A percentile compares a stretch with the other conserved stretches of the same genome.
phyloP scores from a whole-genome alignment of 140 eudicot genomes.

The Anethum foeniculum region DNA sequence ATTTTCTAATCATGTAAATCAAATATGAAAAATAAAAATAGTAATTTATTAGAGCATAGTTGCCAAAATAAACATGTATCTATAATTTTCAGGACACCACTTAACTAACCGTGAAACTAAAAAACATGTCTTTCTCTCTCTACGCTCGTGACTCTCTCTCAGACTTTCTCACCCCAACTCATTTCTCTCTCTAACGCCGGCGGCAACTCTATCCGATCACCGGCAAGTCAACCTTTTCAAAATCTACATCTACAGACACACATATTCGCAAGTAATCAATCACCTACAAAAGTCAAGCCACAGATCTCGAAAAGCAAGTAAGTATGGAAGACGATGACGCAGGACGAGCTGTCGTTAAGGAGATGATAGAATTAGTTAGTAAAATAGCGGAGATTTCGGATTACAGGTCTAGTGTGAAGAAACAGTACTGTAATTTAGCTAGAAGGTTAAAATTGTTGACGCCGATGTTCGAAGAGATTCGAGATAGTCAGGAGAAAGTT shows the following conservation, averaged over 20 bases:
- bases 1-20: no score
- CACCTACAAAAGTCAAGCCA: background rate
- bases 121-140: background rate
- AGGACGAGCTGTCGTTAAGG: conserved; percentile 31
- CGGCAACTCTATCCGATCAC: background rate
- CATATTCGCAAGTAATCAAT: background rate
- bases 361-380: conserved; percentile 44
- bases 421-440: conserved; percentile 60
- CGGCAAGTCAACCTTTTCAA: background rate
- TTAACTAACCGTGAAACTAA: background rate
- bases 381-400: conserved; percentile 58
- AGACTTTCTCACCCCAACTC: background rate
- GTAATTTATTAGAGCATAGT: background rate
- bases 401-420: conserved; percentile 50
- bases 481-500: conserved; percentile 46
- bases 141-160: background rate
- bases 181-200: background rate
- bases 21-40: no score
- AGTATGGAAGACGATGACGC: conserved; percentile 47
- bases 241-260: background rate
- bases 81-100: background rate
- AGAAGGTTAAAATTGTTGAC: conserved; percentile 73
- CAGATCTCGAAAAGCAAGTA: conserved; percentile 3
- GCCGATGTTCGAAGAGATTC: conserved; percentile 90
- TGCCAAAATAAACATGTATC: background rate